These are phyloP conservation scores for Carex pumila DNA, from an alignment of 176 grass and related monocot genomes.

Conservation along the genomic window DNA sequence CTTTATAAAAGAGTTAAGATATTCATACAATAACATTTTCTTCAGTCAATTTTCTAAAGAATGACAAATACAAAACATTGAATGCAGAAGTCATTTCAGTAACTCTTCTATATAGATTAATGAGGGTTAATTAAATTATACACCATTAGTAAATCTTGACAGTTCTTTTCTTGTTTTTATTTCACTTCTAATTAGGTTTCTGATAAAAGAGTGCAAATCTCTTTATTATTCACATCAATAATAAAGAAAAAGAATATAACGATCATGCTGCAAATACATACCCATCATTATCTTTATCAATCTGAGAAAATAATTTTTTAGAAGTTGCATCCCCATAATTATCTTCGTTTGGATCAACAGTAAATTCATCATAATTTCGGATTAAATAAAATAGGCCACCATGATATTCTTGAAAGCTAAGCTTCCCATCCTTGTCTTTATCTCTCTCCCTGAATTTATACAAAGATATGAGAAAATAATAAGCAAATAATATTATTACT, in stretches of 20 bases:
- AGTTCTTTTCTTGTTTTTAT: not conserved
- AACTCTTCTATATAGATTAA: not conserved
- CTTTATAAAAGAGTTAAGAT: not conserved
- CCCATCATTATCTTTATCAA: conserved; percentile 88
- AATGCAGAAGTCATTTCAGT: not conserved
- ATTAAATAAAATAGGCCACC: conserved; percentile 82
- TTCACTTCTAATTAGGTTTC: not conserved
- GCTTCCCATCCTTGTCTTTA: conserved; percentile 73
- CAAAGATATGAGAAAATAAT: conserved; percentile 19
- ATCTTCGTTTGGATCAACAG: conserved; percentile 35
- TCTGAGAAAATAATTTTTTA: conserved; percentile 76
- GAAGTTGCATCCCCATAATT: conserved; percentile 58
- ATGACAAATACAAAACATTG: not conserved
- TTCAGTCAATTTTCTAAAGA: not conserved
- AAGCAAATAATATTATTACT: not conserved
- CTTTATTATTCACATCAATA: not conserved
- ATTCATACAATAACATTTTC: not conserved
- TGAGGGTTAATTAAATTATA: not conserved
- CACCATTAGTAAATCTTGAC: not conserved
- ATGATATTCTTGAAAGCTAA: conserved; percentile 85
- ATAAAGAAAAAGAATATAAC: not conserved
- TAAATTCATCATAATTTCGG: conserved; percentile 58
- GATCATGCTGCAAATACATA: conserved; percentile 35
- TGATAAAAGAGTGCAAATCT: not conserved
- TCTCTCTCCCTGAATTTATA: conserved; percentile 76